A percentile compares a stretch with the other conserved stretches of the same genome.
phyloP scores from a whole-genome alignment of 1,284 basidiomycete species.

The Sphagnurus paluster region DNA sequence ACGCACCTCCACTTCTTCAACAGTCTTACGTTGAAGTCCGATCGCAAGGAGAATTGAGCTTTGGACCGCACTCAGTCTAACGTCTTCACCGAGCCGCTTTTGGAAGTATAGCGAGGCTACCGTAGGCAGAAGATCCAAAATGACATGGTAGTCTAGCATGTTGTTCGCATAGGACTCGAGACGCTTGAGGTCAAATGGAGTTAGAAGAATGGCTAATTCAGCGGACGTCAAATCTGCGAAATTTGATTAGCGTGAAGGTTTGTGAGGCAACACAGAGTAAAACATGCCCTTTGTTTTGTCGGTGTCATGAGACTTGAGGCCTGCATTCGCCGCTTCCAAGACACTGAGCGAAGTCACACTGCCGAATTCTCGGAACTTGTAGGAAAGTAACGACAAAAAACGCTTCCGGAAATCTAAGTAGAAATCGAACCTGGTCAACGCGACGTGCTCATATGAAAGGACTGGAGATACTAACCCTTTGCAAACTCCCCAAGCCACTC shows the following conservation, averaged over 20 bases:
- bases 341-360: slow-evolving; percentile 86
- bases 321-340: slow-evolving; percentile 79
- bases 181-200: slow-evolving; percentile 96
- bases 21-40: slow-evolving; percentile 88
- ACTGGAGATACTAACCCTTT: slow-evolving; percentile 63
- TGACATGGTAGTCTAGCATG: slow-evolving; percentile 94
- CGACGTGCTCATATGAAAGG: background rate
- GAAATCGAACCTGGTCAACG: background rate
- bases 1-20: slow-evolving; percentile 86
- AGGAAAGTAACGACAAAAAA: slow-evolving; percentile 89
- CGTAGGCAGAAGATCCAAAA: slow-evolving; percentile 88
- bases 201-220: slow-evolving; percentile 76
- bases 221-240: slow-evolving; percentile 52
- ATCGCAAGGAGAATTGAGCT: slow-evolving; percentile 87
- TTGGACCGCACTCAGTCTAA: slow-evolving; percentile 81
- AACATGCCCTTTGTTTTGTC: slow-evolving; percentile 45
- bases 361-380: slow-evolving; percentile 92
- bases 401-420: slow-evolving; percentile 84
- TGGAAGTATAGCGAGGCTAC: slow-evolving; percentile 86
- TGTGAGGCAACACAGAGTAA: background rate
- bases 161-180: slow-evolving; percentile 96
- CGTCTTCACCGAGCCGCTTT: slow-evolving; percentile 57
- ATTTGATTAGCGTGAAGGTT: background rate
- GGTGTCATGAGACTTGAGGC: slow-evolving; percentile 54
- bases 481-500: slow-evolving; percentile 92